These are phyloP conservation scores for Lepidium sativum DNA, from an alignment of 345 rosid species.

Conservation along the genomic window DNA sequence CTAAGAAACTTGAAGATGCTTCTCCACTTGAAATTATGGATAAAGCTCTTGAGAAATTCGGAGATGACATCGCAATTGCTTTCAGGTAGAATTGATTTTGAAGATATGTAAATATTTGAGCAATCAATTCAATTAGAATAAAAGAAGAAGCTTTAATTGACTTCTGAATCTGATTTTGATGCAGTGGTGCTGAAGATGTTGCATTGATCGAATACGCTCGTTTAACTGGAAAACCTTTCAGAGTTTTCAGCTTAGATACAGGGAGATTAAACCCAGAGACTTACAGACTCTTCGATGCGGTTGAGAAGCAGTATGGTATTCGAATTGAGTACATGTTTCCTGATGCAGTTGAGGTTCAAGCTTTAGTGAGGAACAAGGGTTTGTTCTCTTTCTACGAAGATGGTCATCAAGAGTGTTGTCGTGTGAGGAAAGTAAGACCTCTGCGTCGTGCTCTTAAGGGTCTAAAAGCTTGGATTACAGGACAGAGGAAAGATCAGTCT, in stretches of 20 bases:
- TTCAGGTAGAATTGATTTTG: constrained; percentile 50
- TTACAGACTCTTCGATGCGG: constrained; percentile 54
- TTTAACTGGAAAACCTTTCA: constrained; percentile 67
- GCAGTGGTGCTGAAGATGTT: constrained; percentile 98
- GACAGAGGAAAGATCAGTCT: constrained; percentile 95
- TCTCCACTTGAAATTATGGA: constrained; percentile 91
- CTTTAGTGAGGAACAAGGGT: constrained; percentile 81
- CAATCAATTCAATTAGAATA: not conserved
- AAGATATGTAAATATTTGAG: not conserved
- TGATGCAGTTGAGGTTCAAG: constrained; percentile 91
- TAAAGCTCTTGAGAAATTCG: constrained; percentile 78
- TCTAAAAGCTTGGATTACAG: constrained; percentile 90
- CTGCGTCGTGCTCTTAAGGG: constrained; percentile 85
- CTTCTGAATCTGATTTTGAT: not conserved
- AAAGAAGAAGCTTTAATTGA: not conserved
- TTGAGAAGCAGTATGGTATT: constrained; percentile 74
- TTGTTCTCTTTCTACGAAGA: constrained; percentile 90
- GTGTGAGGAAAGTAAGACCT: constrained; percentile 93
- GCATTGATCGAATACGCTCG: constrained; percentile 90
- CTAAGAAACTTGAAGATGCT: constrained; percentile 49
- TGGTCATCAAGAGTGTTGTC: constrained; percentile 98
- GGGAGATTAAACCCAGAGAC: constrained; percentile 94
- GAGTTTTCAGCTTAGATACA: constrained; percentile 91
- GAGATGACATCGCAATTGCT: constrained; percentile 81
- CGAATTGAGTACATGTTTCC: constrained; percentile 92